Evolutionary conservation across 495 filamentous ascomycete genomes (phyloP).

Genomic region (Aspergillus sclerotiicarbonarius): DNA sequence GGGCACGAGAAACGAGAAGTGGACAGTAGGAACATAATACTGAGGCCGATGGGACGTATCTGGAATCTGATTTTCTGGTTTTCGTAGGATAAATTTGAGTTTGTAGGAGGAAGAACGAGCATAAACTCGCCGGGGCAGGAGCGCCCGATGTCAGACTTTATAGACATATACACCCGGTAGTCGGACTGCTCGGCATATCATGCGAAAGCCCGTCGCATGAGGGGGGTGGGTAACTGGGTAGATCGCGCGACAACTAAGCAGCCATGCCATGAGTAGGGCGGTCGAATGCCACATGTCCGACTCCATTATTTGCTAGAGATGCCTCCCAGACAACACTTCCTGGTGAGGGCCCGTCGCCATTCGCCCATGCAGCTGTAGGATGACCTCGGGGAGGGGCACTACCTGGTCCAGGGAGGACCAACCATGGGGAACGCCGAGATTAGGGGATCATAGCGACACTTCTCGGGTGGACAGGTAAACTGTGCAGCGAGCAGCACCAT

Average conservation of each 20-base stretch:
- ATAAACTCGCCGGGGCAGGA: neutral
- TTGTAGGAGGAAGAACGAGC: neutral
- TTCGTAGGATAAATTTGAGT: neutral
- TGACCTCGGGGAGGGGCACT: neutral
- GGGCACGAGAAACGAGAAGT: neutral
- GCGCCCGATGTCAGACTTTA: neutral
- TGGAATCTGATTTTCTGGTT: neutral
- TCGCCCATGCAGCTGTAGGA: neutral
- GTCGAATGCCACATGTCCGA: slow-evolving; percentile 11
- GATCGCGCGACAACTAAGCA: neutral
- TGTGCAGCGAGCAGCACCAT: neutral
- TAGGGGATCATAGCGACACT: neutral
- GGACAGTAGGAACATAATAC: neutral
- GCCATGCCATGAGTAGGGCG: slow-evolving; percentile 5
- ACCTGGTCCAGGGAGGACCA: neutral
- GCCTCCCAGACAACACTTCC: neutral
- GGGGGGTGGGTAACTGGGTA: neutral
- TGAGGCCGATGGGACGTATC: neutral
- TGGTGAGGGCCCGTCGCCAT: neutral
- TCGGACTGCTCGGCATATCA: neutral
- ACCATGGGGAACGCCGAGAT: neutral
- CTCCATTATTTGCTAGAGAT: slow-evolving; percentile 6
- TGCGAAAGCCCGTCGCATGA: slow-evolving; percentile 2
- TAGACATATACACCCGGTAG: neutral
- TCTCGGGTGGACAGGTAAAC: neutral